phyloP scores from a whole-genome alignment of 2,329 filamentous ascomycete species.

The Microdochium nivale region DNA sequence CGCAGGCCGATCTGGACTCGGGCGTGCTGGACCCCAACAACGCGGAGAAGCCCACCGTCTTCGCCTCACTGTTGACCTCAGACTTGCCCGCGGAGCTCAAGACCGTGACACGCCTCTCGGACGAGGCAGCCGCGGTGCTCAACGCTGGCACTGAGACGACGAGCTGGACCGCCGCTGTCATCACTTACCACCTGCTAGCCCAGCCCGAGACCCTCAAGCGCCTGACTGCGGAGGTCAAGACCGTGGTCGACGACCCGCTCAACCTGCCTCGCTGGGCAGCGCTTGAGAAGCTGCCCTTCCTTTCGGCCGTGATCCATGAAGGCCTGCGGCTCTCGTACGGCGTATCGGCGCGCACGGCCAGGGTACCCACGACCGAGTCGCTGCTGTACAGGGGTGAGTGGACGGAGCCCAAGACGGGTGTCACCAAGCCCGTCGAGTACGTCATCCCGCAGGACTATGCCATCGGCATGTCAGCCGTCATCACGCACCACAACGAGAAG shows the following conservation, averaged over 20 bases:
- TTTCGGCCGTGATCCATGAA: constrained; percentile 15
- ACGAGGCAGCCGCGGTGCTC: constrained; percentile 12
- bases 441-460: constrained; percentile 10
- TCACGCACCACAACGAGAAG: constrained; percentile 11
- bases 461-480: constrained; percentile 11
- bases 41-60: constrained; percentile 7
- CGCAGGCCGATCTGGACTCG: constrained; percentile 6
- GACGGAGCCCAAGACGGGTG: neutral
- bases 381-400: constrained; percentile 11
- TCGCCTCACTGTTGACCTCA: constrained; percentile 10
- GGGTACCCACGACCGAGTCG: constrained; percentile 11
- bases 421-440: constrained; percentile 5
- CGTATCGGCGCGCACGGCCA: constrained; percentile 3
- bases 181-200: constrained; percentile 18
- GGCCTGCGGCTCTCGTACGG: constrained; percentile 13
- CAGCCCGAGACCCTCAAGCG: constrained; percentile 11
- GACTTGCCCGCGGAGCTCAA: constrained; percentile 7
- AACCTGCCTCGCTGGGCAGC: constrained; percentile 13
- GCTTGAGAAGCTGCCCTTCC: constrained; percentile 30
- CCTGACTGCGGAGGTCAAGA: constrained; percentile 16
- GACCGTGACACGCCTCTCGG: constrained; percentile 5
- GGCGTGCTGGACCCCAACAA: constrained; percentile 5
- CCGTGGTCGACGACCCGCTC: constrained; percentile 11
- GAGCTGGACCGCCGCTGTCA: constrained; percentile 11
- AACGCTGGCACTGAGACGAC: constrained; percentile 23